phyloP scores from a whole-genome alignment of 108 stramenopile genomes.

The Skeletonema tropicum region DNA sequence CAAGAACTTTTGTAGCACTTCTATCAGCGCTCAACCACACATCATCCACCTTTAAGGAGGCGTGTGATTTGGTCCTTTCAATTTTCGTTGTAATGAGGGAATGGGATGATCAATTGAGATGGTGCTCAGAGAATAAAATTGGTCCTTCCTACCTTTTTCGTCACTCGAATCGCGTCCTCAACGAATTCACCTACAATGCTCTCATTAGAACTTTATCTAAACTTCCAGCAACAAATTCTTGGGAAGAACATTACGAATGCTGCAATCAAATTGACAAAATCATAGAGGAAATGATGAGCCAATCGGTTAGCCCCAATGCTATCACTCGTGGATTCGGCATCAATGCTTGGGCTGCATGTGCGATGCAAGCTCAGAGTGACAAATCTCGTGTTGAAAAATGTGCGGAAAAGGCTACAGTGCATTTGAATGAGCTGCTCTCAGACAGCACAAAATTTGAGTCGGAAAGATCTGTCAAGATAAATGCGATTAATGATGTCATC shows the following conservation, averaged over 20 bases:
- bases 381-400: slow-evolving; percentile 8
- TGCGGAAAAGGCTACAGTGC: slow-evolving; percentile 24
- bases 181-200: slow-evolving; percentile 30
- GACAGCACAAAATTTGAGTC: slow-evolving; percentile 6
- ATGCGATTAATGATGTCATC: slow-evolving; percentile 29
- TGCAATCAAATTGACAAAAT: slow-evolving; percentile 41
- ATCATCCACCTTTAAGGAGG: slow-evolving; percentile 22
- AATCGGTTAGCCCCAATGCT: slow-evolving; percentile 15
- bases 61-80: slow-evolving; percentile 16
- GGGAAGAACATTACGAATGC: slow-evolving; percentile 36
- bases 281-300: slow-evolving; percentile 15
- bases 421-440: slow-evolving; percentile 20
- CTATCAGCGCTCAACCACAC: neutral
- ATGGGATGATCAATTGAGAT: slow-evolving; percentile 39
- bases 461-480: slow-evolving; percentile 8
- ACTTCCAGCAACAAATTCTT: slow-evolving; percentile 22
- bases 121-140: slow-evolving; percentile 22
- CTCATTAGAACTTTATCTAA: slow-evolving; percentile 26
- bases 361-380: slow-evolving; percentile 13
- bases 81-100: slow-evolving; percentile 26
- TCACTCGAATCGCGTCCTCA: slow-evolving; percentile 8
- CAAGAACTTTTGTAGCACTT: slow-evolving; percentile 11
- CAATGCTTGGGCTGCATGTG: slow-evolving; percentile 28
- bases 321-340: slow-evolving; percentile 16
- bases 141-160: slow-evolving; percentile 2